phyloP scores from a whole-genome alignment of 345 rosid genomes.

The Noccaea bulbosa region DNA sequence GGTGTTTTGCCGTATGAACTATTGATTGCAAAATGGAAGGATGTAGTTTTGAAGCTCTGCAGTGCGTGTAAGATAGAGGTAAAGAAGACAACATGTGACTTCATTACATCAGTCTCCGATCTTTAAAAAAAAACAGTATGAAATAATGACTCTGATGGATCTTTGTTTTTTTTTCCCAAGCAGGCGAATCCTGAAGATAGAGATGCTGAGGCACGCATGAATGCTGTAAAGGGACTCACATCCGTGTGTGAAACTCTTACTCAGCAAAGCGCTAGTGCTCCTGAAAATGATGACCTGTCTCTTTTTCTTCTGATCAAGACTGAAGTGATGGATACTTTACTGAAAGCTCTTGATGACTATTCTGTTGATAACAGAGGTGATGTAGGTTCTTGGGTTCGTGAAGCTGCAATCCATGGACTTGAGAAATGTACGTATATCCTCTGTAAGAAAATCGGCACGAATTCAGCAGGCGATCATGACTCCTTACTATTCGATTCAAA shows the following conservation, averaged over 20 bases:
- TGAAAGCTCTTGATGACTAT: conserved; percentile 89
- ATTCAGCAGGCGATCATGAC: conserved; percentile 35
- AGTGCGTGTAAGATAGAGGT: conserved; percentile 83
- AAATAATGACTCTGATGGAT: conserved; percentile 30
- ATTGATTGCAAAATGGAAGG: conserved; percentile 66
- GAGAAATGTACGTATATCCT: conserved; percentile 82
- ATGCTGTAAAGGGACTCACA: conserved; percentile 88
- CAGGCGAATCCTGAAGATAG: conserved; percentile 90
- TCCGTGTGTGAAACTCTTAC: conserved; percentile 83
- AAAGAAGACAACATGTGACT: conserved; percentile 27
- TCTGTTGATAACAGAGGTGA: conserved; percentile 96
- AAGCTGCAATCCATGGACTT: conserved; percentile 93
- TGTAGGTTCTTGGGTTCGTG: conserved; percentile 99
- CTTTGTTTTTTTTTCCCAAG: conserved; percentile 30
- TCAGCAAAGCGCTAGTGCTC: conserved; percentile 43
- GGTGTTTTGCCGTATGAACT: conserved; percentile 79
- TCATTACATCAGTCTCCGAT: not conserved
- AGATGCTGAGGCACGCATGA: conserved; percentile 95
- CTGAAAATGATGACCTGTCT: conserved; percentile 51
- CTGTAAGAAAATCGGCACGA: conserved; percentile 48
- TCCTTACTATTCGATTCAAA: conserved; percentile 57
- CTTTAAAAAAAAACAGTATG: conserved; percentile 18
- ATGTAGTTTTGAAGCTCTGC: conserved; percentile 74
- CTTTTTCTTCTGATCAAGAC: conserved; percentile 67
- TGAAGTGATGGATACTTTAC: conserved; percentile 79